Evolutionary conservation across 2,329 filamentous ascomycete species (phyloP), one percentile per base, ranked within the genome.

Genomic region (Diaporthe ilicicola): DNA sequence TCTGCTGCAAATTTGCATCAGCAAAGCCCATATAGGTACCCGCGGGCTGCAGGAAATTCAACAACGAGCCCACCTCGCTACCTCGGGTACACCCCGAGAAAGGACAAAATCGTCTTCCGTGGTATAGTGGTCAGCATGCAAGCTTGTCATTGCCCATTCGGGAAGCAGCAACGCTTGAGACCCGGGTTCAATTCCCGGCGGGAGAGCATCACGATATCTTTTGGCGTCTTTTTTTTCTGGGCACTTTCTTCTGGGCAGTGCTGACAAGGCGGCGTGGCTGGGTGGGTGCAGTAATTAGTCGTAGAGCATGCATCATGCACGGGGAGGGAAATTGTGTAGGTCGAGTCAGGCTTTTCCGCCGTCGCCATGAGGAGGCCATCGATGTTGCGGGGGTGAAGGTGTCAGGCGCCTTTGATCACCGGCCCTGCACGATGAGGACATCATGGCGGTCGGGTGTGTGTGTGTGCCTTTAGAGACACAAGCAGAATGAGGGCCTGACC

Each of bases 141-240:
- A 61, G 56, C 56, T 61, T 61, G 56, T 62, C 59, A 62, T 62
- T 42, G 54, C 54, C 37, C 59, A 62, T 48, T 39, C 59, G n/a
- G 59, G 42, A 62, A 62, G 42, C 27, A 62, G 59, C 59, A 62
- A 48, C 59, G 59, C 59, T 62, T 62, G 59, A 62, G 59, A 62
- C 27, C 59, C 59, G 59, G 59, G 59, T 62, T 62, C 59, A 62
- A 62, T 62, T 62, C 59, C 59, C 59, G 59, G 59, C 59, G 59
- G 46, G 59, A 62, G 59, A 62, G 59, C 59, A 62, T 12, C 7
- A 4, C 1, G 32, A n/a, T n/a, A 6, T 32, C 44, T 48, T 56
- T 62, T 48, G 42, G 56, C 2, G 7, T 4, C 24, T 62, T 34
- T 61, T 19, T 13, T n/a, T 17, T 29, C 29, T 61, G 10, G 34